These are phyloP conservation scores for Annona cherimola DNA, from an alignment of 164 flowering plant species.

Conservation along the genomic window DNA sequence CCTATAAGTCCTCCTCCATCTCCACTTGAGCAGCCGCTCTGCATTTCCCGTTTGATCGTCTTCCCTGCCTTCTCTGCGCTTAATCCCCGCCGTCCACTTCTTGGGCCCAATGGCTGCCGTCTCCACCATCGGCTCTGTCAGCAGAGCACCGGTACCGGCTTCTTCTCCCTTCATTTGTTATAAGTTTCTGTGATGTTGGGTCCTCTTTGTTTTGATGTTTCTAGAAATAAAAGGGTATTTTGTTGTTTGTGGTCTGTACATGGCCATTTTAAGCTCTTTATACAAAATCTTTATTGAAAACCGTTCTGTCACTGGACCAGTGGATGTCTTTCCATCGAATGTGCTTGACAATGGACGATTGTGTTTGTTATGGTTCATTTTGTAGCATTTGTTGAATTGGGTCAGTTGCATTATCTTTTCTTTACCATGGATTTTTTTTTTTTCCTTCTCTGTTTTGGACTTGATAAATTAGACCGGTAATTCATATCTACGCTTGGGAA, in stretches of 20 bases:
- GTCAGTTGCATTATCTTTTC: too few species aligned
- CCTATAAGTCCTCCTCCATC: conserved; percentile 5
- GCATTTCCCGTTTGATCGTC: neutral
- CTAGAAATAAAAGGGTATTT: too few species aligned
- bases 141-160: conserved; percentile 29
- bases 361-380: too few species aligned
- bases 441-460: neutral
- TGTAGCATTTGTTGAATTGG: too few species aligned
- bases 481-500: neutral
- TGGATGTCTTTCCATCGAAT: too few species aligned
- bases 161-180: neutral
- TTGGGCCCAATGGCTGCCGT: conserved; percentile 27
- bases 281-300: neutral
- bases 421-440: neutral
- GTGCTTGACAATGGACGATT: too few species aligned
- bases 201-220: neutral
- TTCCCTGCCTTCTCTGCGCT: neutral
- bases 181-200: neutral
- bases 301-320: too few species aligned
- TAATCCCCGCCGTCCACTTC: conserved; percentile 5
- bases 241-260: neutral
- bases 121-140: conserved; percentile 38
- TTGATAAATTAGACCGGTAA: too few species aligned
- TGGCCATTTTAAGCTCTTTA: too few species aligned
- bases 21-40: neutral